Percentiles rank a stretch among this genome's conserved stretches.
Evolutionary conservation across 1,284 basidiomycete species (phyloP).

Genomic region (Malassezia pachydermatis): DNA sequence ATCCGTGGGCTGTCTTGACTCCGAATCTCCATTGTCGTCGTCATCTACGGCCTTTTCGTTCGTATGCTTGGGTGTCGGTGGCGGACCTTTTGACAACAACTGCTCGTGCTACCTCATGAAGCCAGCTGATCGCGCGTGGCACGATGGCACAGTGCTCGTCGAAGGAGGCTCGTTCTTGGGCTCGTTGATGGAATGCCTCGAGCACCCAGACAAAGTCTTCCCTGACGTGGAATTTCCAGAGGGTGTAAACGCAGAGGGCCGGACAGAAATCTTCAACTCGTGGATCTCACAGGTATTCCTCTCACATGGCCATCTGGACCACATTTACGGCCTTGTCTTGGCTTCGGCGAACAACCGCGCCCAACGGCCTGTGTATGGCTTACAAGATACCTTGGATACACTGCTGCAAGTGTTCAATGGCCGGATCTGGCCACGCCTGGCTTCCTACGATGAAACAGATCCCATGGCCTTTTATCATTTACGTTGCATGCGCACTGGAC

Average conservation of each 20-base stretch:
- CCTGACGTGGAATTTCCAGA: slow-evolving; percentile 31
- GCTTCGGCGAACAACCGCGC: slow-evolving; percentile 63
- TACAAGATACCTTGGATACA: slow-evolving; percentile 58
- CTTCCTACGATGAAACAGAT: slow-evolving; percentile 57
- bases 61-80: slow-evolving; percentile 49
- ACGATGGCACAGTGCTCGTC: slow-evolving; percentile 43
- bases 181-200: slow-evolving; percentile 32
- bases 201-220: slow-evolving; percentile 33
- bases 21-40: too few species aligned
- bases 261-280: slow-evolving; percentile 36
- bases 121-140: slow-evolving; percentile 39
- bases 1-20: too few species aligned
- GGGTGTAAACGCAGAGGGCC: slow-evolving; percentile 22
- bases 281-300: slow-evolving; percentile 52
- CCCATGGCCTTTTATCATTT: slow-evolving; percentile 38
- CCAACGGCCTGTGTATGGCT: slow-evolving; percentile 59
- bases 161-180: slow-evolving; percentile 48
- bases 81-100: slow-evolving; percentile 49
- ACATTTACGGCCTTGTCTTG: slow-evolving; percentile 63
- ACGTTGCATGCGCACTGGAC: slow-evolving; percentile 7
- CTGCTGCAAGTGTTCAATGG: slow-evolving; percentile 65
- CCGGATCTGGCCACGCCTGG: slow-evolving; percentile 70
- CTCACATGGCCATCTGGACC: slow-evolving; percentile 72
- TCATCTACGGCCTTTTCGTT: slow-evolving; percentile 33
- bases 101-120: slow-evolving; percentile 50